These are phyloP conservation scores for Vickermania ingenoplastis DNA, from an alignment of 208 protist genomes.

Conservation along the genomic window DNA sequence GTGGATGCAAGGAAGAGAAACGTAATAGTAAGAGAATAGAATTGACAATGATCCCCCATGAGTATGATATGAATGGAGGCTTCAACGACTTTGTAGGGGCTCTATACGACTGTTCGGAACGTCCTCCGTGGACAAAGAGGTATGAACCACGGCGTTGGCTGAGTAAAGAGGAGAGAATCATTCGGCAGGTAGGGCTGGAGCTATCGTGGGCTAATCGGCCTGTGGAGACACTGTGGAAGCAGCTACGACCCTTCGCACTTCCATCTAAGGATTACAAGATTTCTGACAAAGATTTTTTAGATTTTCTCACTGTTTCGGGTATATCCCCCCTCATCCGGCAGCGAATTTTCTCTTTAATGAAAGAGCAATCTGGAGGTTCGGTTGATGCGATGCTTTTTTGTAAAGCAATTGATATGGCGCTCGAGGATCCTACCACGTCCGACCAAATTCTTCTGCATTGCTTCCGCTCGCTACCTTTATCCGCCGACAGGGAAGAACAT, in stretches of 20 bases:
- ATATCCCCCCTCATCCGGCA: conserved; percentile 21
- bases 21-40: too few relatives aligned
- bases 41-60: conserved; percentile 16
- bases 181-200: conserved; percentile 28
- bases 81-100: conserved; percentile 18
- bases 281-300: conserved; percentile 14
- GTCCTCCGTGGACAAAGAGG: conserved; percentile 15
- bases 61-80: conserved; percentile 18
- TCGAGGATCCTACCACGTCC: conserved; percentile 11
- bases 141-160: conserved; percentile 30
- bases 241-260: conserved; percentile 21
- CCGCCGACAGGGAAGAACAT: background rate
- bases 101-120: background rate
- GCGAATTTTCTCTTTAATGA: conserved; percentile 13
- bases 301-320: conserved; percentile 19
- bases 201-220: conserved; percentile 24
- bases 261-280: conserved; percentile 30
- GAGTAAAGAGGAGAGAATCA: conserved; percentile 24
- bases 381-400: conserved; percentile 23
- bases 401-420: conserved; percentile 34
- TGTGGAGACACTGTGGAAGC: conserved; percentile 31
- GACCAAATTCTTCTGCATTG: conserved; percentile 25
- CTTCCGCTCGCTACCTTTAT: conserved; percentile 19
- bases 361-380: background rate
- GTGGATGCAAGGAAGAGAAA: too few relatives aligned